Evolutionary conservation across 2,329 filamentous ascomycete genomes (phyloP), one percentile per base, ranked within the genome.

Genomic region (Aspergillus japonicus): DNA sequence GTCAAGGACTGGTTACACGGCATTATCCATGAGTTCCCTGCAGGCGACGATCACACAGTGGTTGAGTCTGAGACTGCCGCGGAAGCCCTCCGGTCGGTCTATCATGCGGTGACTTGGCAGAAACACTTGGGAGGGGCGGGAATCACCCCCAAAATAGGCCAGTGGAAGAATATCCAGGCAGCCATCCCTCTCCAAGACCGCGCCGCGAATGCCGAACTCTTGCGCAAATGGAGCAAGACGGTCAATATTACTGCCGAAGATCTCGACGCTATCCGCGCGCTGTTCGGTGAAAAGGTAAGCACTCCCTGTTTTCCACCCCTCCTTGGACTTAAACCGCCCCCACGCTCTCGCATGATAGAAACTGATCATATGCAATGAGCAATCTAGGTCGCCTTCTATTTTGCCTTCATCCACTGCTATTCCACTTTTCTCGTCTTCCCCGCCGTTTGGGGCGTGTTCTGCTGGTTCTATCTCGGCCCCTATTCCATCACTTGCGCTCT

Each of bases 1-100:
- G 88, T 97, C 19, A 90, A 92, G 72, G 95, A 98, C 77, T 99
- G 93, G 92, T 86, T 98, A 35, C 89, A 95, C 73, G 92, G 93
- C 55, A 89, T 97, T 57, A 88, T 92, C 63, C 84, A 90, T 53
- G 85, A 86, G 21, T 87, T 92, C 39, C 94, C 94, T 0, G 84
- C 87, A 58, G 88, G 87, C 70, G 87, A 96, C 66, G 86, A 91
- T 19, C 79, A 84, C 51, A 81, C 86, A 60, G 85, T 88, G 14
- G 84, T 96, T 55, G 89, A 96, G 66, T 90, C 92, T 1, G 83
- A 97, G 59, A 91, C 89, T 44, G 91, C 96, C 71, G 91, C 94
- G 23, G 95, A 99, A 79, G 85, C 93, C 50, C 85, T 96, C 49
- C 87, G 95, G 35, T 87, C 96, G 50, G 89, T 96, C 60, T 95